These are phyloP conservation scores for Yamadazyma philogaea DNA, from an alignment of 805 yeast genomes.

Conservation along the genomic window DNA sequence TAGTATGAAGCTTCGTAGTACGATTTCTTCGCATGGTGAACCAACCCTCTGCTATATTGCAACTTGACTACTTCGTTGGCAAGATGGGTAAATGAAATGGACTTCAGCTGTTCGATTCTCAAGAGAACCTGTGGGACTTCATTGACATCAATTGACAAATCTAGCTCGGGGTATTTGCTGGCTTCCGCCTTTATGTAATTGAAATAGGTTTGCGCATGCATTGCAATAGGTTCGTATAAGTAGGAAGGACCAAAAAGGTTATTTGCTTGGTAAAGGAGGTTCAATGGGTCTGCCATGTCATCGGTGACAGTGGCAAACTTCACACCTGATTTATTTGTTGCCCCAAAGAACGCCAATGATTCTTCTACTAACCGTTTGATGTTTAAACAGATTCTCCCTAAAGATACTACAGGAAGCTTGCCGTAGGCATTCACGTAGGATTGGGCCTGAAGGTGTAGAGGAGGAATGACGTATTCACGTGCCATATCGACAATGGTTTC, in stretches of 20 bases:
- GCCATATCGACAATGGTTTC: neutral
- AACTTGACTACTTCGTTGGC: constrained; percentile 15
- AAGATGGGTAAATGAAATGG: neutral
- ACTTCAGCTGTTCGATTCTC: neutral
- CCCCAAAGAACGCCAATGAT: neutral
- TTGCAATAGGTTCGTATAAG: neutral
- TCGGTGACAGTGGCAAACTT: neutral
- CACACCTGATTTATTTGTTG: neutral
- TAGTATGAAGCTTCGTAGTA: constrained; percentile 16
- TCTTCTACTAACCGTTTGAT: constrained; percentile 8
- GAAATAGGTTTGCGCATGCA: neutral
- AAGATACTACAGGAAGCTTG: constrained; percentile 17
- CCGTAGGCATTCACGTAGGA: constrained; percentile 16
- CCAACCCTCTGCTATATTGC: constrained; percentile 19
- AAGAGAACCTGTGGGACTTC: constrained; percentile 11
- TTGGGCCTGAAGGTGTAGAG: constrained; percentile 23
- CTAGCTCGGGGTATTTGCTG: constrained; percentile 17
- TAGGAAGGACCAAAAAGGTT: constrained; percentile 7
- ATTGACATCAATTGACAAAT: constrained; percentile 13
- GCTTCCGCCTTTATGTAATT: constrained; percentile 11
- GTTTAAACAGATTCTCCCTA: constrained; percentile 17
- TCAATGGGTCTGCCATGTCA: constrained; percentile 3
- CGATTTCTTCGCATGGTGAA: constrained; percentile 15
- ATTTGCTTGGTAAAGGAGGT: constrained; percentile 4
- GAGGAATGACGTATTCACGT: neutral